A percentile compares a stretch with the other conserved stretches of the same genome.
These are phyloP conservation scores for Myochromella boudieri DNA, from an alignment of 768 basidiomycete genomes.

Conservation along the genomic window DNA sequence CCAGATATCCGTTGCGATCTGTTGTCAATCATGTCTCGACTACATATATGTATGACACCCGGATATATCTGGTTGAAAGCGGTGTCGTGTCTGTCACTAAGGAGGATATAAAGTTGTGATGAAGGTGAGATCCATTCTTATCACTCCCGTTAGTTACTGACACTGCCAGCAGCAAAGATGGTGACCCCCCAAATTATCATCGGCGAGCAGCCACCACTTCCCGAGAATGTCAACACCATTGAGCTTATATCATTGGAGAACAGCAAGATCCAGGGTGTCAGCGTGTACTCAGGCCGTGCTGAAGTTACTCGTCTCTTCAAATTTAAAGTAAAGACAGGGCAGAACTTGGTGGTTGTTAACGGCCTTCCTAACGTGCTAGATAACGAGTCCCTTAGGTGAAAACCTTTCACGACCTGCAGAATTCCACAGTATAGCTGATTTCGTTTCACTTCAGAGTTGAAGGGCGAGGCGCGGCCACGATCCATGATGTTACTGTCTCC, in stretches of 20 bases:
- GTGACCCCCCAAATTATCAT: not conserved
- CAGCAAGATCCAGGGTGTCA: constrained; percentile 39
- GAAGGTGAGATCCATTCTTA: too few relatives aligned
- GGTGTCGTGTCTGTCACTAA: too few relatives aligned
- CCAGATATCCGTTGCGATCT: too few relatives aligned
- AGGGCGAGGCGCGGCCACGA: constrained; percentile 43
- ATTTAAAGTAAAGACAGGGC: constrained; percentile 35
- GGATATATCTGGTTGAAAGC: too few relatives aligned
- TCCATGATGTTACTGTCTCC: constrained; percentile 43
- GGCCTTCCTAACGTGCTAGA: constrained; percentile 38
- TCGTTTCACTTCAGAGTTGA: constrained; percentile 36
- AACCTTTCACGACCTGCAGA: not conserved
- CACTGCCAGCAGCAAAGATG: too few relatives aligned
- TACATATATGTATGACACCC: too few relatives aligned
- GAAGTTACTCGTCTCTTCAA: constrained; percentile 41
- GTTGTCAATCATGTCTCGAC: too few relatives aligned
- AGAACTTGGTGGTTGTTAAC: constrained; percentile 38
- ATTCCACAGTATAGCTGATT: not conserved
- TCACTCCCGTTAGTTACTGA: too few relatives aligned
- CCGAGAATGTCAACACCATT: constrained; percentile 19
- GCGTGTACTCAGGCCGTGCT: constrained; percentile 40
- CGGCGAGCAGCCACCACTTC: not conserved
- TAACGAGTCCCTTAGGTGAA: constrained; percentile 39
- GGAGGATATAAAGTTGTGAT: too few relatives aligned
- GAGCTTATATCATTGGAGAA: constrained; percentile 28